phyloP scores from a whole-genome alignment of 176 grass and related monocot species.

The Sorghum bicolor region DNA sequence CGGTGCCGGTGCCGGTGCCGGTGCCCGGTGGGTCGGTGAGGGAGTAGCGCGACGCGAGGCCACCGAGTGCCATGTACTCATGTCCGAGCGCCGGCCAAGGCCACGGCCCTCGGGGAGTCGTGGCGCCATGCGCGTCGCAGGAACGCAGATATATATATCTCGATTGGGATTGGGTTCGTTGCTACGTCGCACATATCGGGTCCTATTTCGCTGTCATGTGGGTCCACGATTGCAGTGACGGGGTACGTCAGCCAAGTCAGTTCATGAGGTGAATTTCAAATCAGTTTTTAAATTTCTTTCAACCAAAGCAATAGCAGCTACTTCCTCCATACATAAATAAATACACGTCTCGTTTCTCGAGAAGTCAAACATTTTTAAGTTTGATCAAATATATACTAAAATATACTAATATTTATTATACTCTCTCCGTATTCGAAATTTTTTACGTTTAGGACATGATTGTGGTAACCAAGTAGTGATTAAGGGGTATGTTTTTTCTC shows the following conservation, averaged over 20 bases:
- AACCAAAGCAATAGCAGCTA: neutral
- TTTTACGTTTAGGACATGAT: too few relatives aligned
- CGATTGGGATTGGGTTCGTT: neutral
- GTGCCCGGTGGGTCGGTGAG: neutral
- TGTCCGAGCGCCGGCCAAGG: neutral
- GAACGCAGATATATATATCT: neutral
- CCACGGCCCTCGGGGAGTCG: slow-evolving; percentile 6
- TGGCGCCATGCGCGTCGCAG: slow-evolving; percentile 54
- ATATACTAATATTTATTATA: too few relatives aligned
- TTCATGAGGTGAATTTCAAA: neutral
- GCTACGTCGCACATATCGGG: neutral
- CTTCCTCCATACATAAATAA: too few relatives aligned
- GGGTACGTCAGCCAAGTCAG: neutral
- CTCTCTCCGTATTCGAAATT: too few relatives aligned
- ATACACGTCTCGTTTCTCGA: too few relatives aligned
- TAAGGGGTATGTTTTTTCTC: too few relatives aligned
- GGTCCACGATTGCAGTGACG: neutral
- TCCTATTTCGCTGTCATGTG: neutral
- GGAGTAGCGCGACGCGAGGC: neutral
- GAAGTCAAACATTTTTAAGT: too few relatives aligned
- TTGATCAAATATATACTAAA: too few relatives aligned
- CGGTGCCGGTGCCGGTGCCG: too few relatives aligned
- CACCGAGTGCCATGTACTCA: neutral
- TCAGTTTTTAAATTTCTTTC: neutral
- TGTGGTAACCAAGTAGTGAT: too few relatives aligned